These are phyloP conservation scores for Setaria viridis DNA, from an alignment of 202 grass and related monocot genomes.

Conservation along the genomic window DNA sequence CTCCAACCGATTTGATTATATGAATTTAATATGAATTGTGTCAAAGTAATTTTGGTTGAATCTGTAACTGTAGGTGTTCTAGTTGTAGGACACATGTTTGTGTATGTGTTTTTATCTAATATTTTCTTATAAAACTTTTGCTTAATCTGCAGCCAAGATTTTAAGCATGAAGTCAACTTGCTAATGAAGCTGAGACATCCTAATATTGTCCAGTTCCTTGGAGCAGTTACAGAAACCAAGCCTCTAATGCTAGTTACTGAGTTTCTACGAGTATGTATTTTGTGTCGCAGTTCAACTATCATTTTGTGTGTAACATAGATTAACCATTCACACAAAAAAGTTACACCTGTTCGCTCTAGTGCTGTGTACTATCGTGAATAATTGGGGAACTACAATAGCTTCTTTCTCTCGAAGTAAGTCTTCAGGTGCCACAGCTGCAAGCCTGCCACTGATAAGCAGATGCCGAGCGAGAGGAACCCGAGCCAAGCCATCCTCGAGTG, in stretches of 20 bases:
- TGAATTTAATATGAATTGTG: neutral
- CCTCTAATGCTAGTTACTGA: no score
- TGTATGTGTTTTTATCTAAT: neutral
- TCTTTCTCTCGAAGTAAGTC: constrained; percentile 98
- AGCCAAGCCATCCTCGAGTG: no score
- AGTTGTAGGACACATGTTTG: no score
- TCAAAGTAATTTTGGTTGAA: constrained; percentile 6
- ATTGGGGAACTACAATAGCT: constrained; percentile 65
- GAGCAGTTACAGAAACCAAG: no score
- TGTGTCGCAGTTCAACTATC: no score
- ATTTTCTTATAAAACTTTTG: constrained; percentile 17
- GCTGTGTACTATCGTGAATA: constrained; percentile 23
- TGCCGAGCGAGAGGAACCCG: no score
- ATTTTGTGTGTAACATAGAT: no score
- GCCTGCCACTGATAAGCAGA: constrained; percentile 49
- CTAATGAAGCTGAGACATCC: constrained; percentile 98
- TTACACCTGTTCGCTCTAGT: constrained; percentile 2
- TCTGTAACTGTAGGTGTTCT: neutral
- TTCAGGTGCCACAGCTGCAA: constrained; percentile 93
- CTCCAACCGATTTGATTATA: neutral
- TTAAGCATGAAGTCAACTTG: constrained; percentile 98
- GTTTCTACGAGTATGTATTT: no score
- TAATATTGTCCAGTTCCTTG: constrained; percentile 70
- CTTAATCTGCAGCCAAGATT: constrained; percentile 84
- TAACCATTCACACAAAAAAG: neutral